Evolutionary conservation across 2,329 filamentous ascomycete species (phyloP).

Genomic region (Talaromyces islandicus): DNA sequence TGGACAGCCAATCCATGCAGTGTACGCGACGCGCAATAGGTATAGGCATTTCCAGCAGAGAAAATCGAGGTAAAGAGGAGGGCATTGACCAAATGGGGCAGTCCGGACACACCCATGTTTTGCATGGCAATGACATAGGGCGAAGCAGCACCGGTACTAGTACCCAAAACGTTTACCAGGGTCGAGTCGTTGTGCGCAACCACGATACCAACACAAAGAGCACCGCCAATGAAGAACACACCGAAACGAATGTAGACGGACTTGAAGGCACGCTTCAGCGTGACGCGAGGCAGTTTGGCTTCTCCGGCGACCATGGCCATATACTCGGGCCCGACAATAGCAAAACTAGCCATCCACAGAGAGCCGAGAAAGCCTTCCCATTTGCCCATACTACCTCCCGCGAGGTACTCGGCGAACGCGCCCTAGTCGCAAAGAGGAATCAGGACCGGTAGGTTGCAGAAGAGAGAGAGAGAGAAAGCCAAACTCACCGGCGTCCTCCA

Average conservation of each 20-base stretch:
- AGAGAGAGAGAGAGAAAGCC: conserved; percentile 33
- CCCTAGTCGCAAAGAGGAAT: conserved; percentile 37
- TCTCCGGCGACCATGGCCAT: conserved; percentile 50
- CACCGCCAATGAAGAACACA: conserved; percentile 67
- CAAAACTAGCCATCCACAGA: conserved; percentile 62
- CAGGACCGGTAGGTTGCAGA: not conserved
- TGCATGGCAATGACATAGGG: conserved; percentile 66
- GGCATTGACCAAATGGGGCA: conserved; percentile 69
- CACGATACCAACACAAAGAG: conserved; percentile 63
- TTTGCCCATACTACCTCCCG: conserved; percentile 55
- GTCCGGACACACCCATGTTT: conserved; percentile 54
- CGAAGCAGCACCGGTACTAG: conserved; percentile 55
- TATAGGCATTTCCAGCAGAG: conserved; percentile 63
- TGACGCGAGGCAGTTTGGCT: conserved; percentile 59
- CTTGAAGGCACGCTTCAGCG: conserved; percentile 69
- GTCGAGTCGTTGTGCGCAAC: conserved; percentile 60
- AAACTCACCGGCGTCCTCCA: conserved; percentile 57
- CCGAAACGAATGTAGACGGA: conserved; percentile 72
- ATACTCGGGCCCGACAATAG: conserved; percentile 60
- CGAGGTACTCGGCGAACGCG: conserved; percentile 60
- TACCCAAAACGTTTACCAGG: conserved; percentile 52
- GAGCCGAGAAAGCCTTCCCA: conserved; percentile 56
- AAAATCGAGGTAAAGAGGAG: conserved; percentile 64
- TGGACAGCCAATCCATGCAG: conserved; percentile 65
- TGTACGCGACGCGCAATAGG: conserved; percentile 63